A percentile compares a stretch with the other conserved stretches of the same genome.
phyloP scores from a whole-genome alignment of 1,139 yeast species.

The Magnusiomyces paraingens region DNA sequence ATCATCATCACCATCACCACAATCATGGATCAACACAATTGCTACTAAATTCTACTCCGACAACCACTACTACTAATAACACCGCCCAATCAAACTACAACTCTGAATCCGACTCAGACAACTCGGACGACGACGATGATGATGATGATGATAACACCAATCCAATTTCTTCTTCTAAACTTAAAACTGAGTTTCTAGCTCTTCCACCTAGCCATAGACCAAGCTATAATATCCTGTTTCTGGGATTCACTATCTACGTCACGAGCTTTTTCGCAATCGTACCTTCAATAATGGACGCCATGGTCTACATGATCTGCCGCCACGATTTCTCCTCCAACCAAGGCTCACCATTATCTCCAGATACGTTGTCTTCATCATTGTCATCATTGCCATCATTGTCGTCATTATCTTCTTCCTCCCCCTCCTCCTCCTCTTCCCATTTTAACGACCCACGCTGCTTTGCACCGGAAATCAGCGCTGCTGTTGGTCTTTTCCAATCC shows the following conservation, averaged over 20 bases:
- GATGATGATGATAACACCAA: not conserved
- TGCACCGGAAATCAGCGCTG: slow-evolving; percentile 22
- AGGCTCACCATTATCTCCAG: no score
- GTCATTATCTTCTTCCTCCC: no score
- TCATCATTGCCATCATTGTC: no score
- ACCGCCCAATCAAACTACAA: no score
- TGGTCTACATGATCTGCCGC: slow-evolving; percentile 24
- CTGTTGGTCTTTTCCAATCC: slow-evolving; percentile 26
- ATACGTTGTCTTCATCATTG: no score
- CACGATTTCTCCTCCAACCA: slow-evolving; percentile 14
- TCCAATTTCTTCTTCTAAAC: not conserved
- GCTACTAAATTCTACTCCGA: no score
- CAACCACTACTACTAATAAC: no score
- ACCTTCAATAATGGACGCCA: slow-evolving; percentile 24
- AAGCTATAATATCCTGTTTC: slow-evolving; percentile 16
- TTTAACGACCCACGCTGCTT: slow-evolving; percentile 24
- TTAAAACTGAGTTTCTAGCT: slow-evolving; percentile 11
- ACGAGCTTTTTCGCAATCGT: slow-evolving; percentile 21
- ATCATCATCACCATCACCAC: not conserved
- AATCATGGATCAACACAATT: not conserved
- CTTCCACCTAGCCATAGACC: slow-evolving; percentile 19
- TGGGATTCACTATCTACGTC: slow-evolving; percentile 17
- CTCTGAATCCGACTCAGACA: no score
- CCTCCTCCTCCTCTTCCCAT: not conserved
- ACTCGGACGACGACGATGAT: not conserved